Percentiles rank a stretch among this genome's conserved stretches.
Evolutionary conservation across 495 filamentous ascomycete species (phyloP).

Genomic region (Xanthoparmelia taractica): DNA sequence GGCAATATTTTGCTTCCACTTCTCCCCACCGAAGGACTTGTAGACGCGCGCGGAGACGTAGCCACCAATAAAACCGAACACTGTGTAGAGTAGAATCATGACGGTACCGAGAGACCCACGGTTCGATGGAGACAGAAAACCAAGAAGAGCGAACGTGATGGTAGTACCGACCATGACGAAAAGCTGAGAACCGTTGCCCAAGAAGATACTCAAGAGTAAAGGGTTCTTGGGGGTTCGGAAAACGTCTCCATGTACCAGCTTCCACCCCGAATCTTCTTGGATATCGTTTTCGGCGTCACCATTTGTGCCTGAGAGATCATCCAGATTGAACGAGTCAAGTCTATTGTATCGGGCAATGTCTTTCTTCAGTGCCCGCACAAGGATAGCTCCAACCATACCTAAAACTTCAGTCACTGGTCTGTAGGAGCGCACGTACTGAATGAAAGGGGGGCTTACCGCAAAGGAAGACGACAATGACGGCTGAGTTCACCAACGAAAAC

Average conservation of each 20-base stretch:
- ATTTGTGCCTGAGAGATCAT: conserved; percentile 70
- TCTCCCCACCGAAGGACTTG: conserved; percentile 83
- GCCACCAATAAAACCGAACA: conserved; percentile 88
- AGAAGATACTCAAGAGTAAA: conserved; percentile 74
- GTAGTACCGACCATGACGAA: conserved; percentile 97
- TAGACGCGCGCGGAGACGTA: conserved; percentile 85
- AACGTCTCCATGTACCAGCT: conserved; percentile 94
- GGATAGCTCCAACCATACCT: conserved; percentile 74
- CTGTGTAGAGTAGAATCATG: conserved; percentile 82
- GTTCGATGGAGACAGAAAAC: conserved; percentile 90
- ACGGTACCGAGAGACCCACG: conserved; percentile 87
- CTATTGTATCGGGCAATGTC: conserved; percentile 95
- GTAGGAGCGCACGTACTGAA: background rate
- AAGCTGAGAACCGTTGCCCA: conserved; percentile 90
- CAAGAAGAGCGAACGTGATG: conserved; percentile 85
- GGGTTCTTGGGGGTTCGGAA: conserved; percentile 81
- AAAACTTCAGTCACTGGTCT: background rate
- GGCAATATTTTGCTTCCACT: conserved; percentile 88
- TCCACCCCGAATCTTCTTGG: conserved; percentile 97
- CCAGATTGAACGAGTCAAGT: conserved; percentile 75
- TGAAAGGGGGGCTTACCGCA: conserved; percentile 40
- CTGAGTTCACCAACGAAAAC: conserved; percentile 93
- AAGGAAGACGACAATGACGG: conserved; percentile 86
- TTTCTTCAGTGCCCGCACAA: conserved; percentile 78
- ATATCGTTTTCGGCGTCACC: conserved; percentile 79